phyloP scores from a whole-genome alignment of 441 rosid genomes.

The Sinapis alba region DNA sequence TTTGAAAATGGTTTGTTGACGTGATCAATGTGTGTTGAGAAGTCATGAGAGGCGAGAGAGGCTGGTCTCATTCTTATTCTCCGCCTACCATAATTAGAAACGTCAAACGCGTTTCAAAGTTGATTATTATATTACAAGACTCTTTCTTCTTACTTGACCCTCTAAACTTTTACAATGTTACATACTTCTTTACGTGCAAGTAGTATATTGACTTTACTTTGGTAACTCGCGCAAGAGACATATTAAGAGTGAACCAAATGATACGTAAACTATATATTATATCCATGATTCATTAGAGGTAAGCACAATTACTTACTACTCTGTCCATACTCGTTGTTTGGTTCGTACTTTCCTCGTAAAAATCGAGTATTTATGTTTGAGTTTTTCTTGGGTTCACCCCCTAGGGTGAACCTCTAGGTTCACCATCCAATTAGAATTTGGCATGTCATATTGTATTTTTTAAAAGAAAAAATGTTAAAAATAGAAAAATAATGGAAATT shows the following conservation, averaged over 20 bases:
- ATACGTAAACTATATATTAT: neutral
- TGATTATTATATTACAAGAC: neutral
- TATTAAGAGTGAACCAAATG: neutral
- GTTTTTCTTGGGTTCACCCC: too few relatives aligned
- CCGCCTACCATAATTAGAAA: neutral
- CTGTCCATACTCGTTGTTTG: too few relatives aligned
- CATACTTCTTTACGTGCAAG: neutral
- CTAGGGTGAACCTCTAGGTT: too few relatives aligned
- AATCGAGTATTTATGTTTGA: too few relatives aligned
- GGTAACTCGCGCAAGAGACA: neutral
- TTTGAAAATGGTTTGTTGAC: conserved; percentile 17
- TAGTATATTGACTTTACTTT: neutral
- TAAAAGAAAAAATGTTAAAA: too few relatives aligned
- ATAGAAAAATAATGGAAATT: too few relatives aligned
- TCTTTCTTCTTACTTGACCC: neutral
- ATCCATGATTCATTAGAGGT: neutral
- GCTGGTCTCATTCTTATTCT: conserved; percentile 11
- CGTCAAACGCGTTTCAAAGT: conserved; percentile 13
- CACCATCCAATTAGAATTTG: too few relatives aligned
- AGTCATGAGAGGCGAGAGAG: conserved; percentile 19
- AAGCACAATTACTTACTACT: too few relatives aligned
- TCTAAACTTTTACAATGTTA: neutral
- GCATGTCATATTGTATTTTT: too few relatives aligned
- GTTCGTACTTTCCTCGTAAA: too few relatives aligned
- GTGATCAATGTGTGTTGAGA: conserved; percentile 12